Percentiles rank a stretch among this genome's conserved stretches.
These are phyloP conservation scores for Capillidium heterosporum DNA, from an alignment of 371 early-diverging fungal genomes.

Conservation along the genomic window DNA sequence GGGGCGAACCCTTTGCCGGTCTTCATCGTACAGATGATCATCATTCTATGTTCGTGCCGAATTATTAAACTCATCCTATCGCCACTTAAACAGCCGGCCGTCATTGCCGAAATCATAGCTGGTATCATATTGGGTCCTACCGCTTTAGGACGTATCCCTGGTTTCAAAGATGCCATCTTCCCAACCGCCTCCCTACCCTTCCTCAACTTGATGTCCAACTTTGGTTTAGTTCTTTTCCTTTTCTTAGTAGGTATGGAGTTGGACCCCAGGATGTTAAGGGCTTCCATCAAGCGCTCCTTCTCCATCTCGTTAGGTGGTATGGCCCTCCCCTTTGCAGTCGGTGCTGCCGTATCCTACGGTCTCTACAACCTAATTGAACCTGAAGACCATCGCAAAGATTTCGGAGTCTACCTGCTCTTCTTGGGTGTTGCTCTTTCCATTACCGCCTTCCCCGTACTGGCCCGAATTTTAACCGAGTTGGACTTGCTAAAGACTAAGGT, in stretches of 20 bases:
- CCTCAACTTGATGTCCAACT: constrained; percentile 57
- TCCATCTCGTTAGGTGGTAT: constrained; percentile 51
- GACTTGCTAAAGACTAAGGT: constrained; percentile 63
- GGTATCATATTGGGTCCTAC: constrained; percentile 65
- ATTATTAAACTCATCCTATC: constrained; percentile 29
- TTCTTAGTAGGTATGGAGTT: constrained; percentile 78
- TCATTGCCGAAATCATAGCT: constrained; percentile 60
- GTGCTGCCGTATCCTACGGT: constrained; percentile 44
- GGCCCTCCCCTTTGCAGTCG: constrained; percentile 53
- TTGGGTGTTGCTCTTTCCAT: constrained; percentile 79
- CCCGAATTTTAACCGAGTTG: constrained; percentile 75
- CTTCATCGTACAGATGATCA: constrained; percentile 3
- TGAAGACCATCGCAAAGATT: constrained; percentile 11
- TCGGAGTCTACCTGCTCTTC: constrained; percentile 56
- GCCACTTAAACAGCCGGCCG: constrained; percentile 43
- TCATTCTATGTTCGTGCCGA: not conserved
- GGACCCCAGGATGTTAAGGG: constrained; percentile 26
- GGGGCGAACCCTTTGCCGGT: not conserved
- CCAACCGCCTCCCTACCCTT: constrained; percentile 36
- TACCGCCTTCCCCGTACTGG: constrained; percentile 86
- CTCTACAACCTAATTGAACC: constrained; percentile 12
- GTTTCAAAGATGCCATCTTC: constrained; percentile 39
- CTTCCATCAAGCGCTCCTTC: constrained; percentile 21
- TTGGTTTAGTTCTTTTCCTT: constrained; percentile 78
- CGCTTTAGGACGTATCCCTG: constrained; percentile 48